These are phyloP conservation scores for Eucalyptus curtisii DNA, from an alignment of 345 rosid species.

Conservation along the genomic window DNA sequence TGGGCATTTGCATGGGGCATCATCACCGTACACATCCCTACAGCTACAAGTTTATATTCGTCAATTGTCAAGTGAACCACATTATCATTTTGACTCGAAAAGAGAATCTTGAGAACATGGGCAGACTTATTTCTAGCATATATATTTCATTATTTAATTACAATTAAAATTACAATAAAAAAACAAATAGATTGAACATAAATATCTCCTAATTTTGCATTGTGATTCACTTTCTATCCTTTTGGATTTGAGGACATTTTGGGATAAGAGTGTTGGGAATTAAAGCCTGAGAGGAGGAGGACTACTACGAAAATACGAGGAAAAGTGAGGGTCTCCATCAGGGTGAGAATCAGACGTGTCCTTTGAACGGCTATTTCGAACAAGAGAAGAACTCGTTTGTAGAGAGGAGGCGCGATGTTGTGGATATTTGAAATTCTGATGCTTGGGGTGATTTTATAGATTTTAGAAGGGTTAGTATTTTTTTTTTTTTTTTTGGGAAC, in stretches of 20 bases:
- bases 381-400: neutral
- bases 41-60: neutral
- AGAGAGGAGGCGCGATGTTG: neutral
- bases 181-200: neutral
- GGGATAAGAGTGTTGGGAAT: neutral
- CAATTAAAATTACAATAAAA: too few relatives aligned
- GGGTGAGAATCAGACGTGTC: neutral
- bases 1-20: neutral
- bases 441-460: neutral
- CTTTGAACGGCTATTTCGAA: neutral
- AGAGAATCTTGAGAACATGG: neutral
- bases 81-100: neutral
- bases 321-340: neutral
- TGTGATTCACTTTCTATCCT: neutral
- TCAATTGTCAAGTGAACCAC: neutral
- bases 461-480: neutral
- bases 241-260: neutral
- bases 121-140: neutral
- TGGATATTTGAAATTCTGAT: neutral
- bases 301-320: neutral
- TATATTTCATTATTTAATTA: too few relatives aligned
- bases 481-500: too few relatives aligned
- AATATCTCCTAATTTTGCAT: neutral
- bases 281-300: neutral
- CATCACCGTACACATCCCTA: neutral